Conservation (phyloP, 192 early-diverging fungal species). For the Chytriomyces hyalinus region DNA sequence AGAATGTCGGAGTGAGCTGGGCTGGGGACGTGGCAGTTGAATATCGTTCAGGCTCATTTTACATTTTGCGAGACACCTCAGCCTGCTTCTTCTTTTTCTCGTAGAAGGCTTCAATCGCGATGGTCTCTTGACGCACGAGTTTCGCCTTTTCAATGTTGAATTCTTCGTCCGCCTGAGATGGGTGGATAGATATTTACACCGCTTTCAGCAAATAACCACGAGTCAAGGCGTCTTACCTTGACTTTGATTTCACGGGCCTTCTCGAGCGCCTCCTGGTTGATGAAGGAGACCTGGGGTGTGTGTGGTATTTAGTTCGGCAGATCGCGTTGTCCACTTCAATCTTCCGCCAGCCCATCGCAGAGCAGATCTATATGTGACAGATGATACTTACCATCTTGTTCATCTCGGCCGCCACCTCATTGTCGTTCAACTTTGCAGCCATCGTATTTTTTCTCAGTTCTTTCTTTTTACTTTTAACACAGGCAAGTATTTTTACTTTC, state of each 20-base stretch:
- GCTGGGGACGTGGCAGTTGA: background rate
- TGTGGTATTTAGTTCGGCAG: background rate
- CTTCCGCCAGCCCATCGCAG: background rate
- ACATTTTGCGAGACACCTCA: conserved; percentile 95
- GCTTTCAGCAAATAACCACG: background rate
- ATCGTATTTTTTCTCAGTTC: conserved; percentile 29
- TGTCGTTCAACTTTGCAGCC: conserved; percentile 79
- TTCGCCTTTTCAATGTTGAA: conserved; percentile 99
- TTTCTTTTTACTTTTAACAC: background rate
- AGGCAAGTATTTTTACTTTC: too few relatives aligned
- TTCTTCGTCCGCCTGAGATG: conserved; percentile 90
- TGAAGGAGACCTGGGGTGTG: conserved; percentile 82
- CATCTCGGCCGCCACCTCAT: conserved; percentile 96
- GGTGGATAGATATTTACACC: background rate
- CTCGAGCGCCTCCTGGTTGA: conserved; percentile 98
- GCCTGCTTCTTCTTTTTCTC: conserved; percentile 97
- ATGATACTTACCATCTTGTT: conserved; percentile 85
- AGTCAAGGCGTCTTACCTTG: conserved; percentile 63
- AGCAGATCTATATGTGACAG: too few relatives aligned
- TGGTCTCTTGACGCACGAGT: conserved; percentile 94
- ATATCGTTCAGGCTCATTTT: conserved; percentile 21
- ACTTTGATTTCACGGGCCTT: conserved; percentile 98
- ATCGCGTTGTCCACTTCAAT: background rate
- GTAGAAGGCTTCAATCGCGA: conserved; percentile 95
- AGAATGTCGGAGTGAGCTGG: background rate